Conservation (phyloP, 305 asterid species). For the Petunia hybrid region DNA sequence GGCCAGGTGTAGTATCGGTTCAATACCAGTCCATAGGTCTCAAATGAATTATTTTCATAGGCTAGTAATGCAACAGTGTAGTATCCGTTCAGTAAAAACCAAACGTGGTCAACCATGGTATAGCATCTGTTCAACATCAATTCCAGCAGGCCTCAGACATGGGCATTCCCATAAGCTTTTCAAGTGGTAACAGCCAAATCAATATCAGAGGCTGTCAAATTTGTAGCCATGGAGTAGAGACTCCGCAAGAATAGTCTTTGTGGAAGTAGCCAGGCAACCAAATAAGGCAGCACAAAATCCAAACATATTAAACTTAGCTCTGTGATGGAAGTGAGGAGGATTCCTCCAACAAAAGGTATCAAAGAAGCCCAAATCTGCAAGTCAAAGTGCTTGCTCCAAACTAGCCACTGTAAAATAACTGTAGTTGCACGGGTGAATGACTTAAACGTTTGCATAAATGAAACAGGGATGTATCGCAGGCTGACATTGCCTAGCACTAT, state of each 20-base stretch:
- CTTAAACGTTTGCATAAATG: conserved; percentile 92
- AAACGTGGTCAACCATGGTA: no score
- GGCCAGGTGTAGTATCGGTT: no score
- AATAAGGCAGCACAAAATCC: conserved; percentile 90
- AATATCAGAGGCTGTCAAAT: conserved; percentile 57
- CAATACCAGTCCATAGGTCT: no score
- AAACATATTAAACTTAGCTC: conserved; percentile 82
- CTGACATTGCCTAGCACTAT: conserved; percentile 85
- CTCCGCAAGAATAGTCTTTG: conserved; percentile 90
- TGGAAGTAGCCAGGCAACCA: conserved; percentile 89
- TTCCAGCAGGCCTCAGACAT: no score
- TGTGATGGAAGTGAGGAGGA: conserved; percentile 81
- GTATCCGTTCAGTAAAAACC: no score
- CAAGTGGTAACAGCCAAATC: no score
- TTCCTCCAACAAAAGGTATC: conserved; percentile 92
- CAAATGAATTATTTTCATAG: conserved; percentile 35
- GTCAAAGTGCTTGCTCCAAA: conserved; percentile 83
- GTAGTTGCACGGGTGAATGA: conserved; percentile 92
- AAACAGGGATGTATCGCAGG: conserved; percentile 79
- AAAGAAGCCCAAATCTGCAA: conserved; percentile 89
- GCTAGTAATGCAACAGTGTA: no score
- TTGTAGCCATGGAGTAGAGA: conserved; percentile 84
- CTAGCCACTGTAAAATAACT: conserved; percentile 87
- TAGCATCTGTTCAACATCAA: no score
- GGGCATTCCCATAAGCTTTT: no score